A percentile compares a stretch with the other conserved stretches of the same genome.
Evolutionary conservation across 2,329 filamentous ascomycete genomes (phyloP).

Genomic region (Penicillium sp.): DNA sequence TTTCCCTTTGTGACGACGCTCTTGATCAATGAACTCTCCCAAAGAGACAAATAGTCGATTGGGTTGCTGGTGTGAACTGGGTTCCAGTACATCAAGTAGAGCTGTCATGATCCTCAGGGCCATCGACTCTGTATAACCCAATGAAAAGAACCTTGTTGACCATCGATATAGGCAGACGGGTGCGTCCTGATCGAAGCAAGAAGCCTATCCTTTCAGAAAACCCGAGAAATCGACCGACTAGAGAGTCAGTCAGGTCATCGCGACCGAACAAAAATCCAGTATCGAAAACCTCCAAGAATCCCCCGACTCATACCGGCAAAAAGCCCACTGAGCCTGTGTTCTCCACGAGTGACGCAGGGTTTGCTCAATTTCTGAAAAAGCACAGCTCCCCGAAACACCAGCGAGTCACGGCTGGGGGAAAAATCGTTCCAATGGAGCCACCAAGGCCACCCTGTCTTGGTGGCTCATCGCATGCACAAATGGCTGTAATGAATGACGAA

Average conservation of each 20-base stretch:
- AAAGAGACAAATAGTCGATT: background rate
- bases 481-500: background rate
- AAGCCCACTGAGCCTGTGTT: background rate
- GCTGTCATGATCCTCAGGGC: background rate
- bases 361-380: slow-evolving; percentile 47
- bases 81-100: background rate
- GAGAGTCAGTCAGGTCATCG: slow-evolving; percentile 26
- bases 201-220: slow-evolving; percentile 8
- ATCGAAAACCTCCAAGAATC: background rate
- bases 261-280: background rate
- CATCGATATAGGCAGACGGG: slow-evolving; percentile 10
- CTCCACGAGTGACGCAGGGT: slow-evolving; percentile 41
- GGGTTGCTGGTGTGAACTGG: background rate
- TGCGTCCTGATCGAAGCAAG: background rate
- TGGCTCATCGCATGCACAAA: background rate
- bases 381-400: slow-evolving; percentile 50
- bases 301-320: background rate
- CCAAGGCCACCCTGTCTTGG: slow-evolving; percentile 15
- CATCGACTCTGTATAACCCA: background rate
- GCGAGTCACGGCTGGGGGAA: slow-evolving; percentile 49
- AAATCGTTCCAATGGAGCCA: slow-evolving; percentile 48
- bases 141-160: slow-evolving; percentile 3
- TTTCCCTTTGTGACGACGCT: background rate
- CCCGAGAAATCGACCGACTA: slow-evolving; percentile 10
- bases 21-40: background rate